Base-by-base conservation (phyloP, 1,139 yeast genomes). In the Magnusiomyces suaveolens region DNA sequence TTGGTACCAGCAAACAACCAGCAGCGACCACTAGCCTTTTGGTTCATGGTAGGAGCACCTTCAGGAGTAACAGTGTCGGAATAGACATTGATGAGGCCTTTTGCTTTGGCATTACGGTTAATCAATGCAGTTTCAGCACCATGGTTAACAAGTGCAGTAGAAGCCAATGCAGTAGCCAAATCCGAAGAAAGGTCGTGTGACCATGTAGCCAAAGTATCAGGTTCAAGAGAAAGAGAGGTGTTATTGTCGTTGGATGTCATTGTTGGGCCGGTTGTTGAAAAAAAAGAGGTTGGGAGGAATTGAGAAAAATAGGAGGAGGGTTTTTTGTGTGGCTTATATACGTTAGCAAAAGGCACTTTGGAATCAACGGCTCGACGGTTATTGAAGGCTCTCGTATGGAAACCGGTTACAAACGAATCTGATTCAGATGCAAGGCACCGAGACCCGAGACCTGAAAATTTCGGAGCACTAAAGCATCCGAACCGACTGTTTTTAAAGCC, bases 1-100 rank as follows among this genome's bases (percentile, higher is more conserved):
- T 87, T 87, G 55, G 87, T 80, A 1, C 92, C 79, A 8, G 95
- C 95, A 69, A 87, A 87, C 60, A 87, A 75, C 95, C 95, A 87
- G 69, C 96, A 87, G 63, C 95, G 74, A 43, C 95, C 95, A 18
- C 87, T 80, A 41, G 78, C 68, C 64, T 79, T 78, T 69, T 87
- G 96, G 69, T 84, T 82, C 63, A 87, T 83, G 53, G 82, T 74
- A 24, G 94, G 92, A 2, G 81, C 67, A 1, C 89, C 89, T 63
- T 84, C 84, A 2, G 76, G 74, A 43, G 79, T 79, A 36, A 87
- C 80, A 53, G 77, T 77, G 54, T 77, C 66, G 62, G 82, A 82
- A 71, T 83, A 87, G 33, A 81, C 74, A 60, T 75, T 72, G 43
- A 66, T 60, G 36, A 70, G 62, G 53, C 61, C 54, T 41, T 65